Conservation (phyloP, 1,284 basidiomycete genomes). For the Irpex sp. region DNA sequence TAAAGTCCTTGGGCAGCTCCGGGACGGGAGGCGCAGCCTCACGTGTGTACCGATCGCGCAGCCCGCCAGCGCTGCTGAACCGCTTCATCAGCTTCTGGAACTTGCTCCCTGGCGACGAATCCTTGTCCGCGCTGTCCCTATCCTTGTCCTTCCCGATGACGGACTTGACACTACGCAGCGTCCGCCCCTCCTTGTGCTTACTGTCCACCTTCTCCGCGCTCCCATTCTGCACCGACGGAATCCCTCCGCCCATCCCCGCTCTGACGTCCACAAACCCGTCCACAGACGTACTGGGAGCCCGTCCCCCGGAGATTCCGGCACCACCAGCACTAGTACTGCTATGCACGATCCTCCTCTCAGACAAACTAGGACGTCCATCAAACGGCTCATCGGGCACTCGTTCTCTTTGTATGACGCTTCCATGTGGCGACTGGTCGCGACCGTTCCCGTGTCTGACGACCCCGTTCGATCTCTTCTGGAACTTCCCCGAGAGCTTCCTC, state of each 20-base stretch:
- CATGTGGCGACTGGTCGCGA: conserved; percentile 15
- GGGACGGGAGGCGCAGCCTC: conserved; percentile 56
- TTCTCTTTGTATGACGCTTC: not conserved
- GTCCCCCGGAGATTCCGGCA: not conserved
- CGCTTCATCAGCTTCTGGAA: conserved; percentile 69
- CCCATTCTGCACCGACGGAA: conserved; percentile 13
- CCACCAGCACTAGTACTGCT: conserved; percentile 16
- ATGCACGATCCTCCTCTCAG: conserved; percentile 22
- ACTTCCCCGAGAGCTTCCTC: conserved; percentile 47
- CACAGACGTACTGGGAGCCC: conserved; percentile 21
- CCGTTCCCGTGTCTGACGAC: conserved; percentile 15
- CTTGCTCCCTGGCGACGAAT: conserved; percentile 36
- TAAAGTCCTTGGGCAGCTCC: conserved; percentile 44
- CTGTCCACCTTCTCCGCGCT: conserved; percentile 8
- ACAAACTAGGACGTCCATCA: conserved; percentile 31
- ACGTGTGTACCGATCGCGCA: conserved; percentile 51
- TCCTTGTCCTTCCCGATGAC: conserved; percentile 19
- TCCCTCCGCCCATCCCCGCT: not conserved
- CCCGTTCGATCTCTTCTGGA: conserved; percentile 29
- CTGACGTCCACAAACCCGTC: conserved; percentile 24
- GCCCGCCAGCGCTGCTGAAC: conserved; percentile 53
- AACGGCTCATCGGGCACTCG: conserved; percentile 9
- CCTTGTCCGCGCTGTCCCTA: conserved; percentile 22
- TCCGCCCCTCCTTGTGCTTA: conserved; percentile 9
- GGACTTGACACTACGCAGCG: conserved; percentile 12